Evolutionary conservation across 139 green algal species (phyloP), one percentile per base, ranked within the genome.

Genomic region (Pycnococcus provasolii): DNA sequence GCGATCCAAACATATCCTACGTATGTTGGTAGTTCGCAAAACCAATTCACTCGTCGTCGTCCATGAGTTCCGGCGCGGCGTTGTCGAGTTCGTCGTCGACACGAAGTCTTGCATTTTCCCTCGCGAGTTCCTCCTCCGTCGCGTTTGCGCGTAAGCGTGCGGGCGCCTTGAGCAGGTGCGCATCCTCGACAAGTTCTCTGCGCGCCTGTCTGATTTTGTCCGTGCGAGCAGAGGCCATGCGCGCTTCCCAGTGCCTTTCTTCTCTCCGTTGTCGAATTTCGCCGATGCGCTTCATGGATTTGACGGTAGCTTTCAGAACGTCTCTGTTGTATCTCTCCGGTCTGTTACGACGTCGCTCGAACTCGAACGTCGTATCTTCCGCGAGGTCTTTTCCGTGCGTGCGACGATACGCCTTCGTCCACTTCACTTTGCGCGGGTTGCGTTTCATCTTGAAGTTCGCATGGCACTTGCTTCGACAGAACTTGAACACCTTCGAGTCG

Each of bases 391-490:
- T 97, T 68, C 91, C 91, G 42, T 88, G 85, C 6, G 94, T 73
- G 73, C 92, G 94, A 37, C 93, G 79, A 79, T 95, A 96, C 0
- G 91, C 92, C 77, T 97, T 98, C 5, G 92, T 98, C 92, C 92
- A 98, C 45, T 85, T 83, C 13, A 96, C 87, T 77, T 98, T 99
- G 13, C 93, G 78, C 1, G 93, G 93, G 67, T 97, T 98, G 37
- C 93, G 85, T 84, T 98, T 99, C 91, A 98, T 96, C 81, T 98
- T 98, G 79, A 99, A 99, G 84, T 97, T 99, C 59, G 93, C 95
- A 79, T 97, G 91, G 82, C 93, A 99, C 63, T 99, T 99, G 59
- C 78, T 89, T 9, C 93, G 81, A 79, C 93, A 99, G 68, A 99
- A 99, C 3, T 81, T 79, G 79, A 99, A 99, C 2, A 91, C 73